Evolutionary conservation across 2,329 filamentous ascomycete genomes (phyloP).

Genomic region (Fonsecaea monophora): DNA sequence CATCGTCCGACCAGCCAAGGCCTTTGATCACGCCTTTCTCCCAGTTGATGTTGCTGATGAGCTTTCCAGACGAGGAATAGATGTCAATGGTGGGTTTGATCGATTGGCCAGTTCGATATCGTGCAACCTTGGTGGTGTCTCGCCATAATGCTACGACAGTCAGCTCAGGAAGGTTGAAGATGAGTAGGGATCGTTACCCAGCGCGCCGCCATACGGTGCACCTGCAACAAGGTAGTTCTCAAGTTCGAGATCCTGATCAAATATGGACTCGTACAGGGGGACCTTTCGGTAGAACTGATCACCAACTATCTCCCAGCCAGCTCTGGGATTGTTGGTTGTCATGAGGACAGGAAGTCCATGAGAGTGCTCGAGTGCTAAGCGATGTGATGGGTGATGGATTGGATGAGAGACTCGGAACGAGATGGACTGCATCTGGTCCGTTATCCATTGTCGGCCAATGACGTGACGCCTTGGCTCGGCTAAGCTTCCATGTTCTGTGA

Average conservation of each 20-base stretch:
- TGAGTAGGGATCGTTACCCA: conserved; percentile 67
- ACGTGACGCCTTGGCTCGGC: background rate
- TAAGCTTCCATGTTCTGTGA: background rate
- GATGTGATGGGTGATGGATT: background rate
- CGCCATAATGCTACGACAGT: conserved; percentile 76
- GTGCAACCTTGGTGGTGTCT: conserved; percentile 82
- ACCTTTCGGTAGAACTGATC: conserved; percentile 95
- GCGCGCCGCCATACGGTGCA: conserved; percentile 89
- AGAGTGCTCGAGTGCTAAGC: background rate
- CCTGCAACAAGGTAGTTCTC: conserved; percentile 92
- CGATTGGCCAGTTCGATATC: conserved; percentile 73
- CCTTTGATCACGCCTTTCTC: conserved; percentile 87
- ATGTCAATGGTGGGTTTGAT: conserved; percentile 88
- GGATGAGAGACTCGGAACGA: background rate
- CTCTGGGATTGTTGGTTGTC: conserved; percentile 69
- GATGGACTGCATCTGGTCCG: background rate
- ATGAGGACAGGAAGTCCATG: conserved; percentile 42
- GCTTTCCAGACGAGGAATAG: conserved; percentile 90
- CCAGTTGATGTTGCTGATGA: conserved; percentile 85
- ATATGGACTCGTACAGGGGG: conserved; percentile 89
- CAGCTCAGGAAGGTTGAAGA: conserved; percentile 10
- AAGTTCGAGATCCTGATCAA: conserved; percentile 90
- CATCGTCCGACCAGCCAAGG: conserved; percentile 95
- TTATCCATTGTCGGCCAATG: background rate
- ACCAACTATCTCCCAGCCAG: conserved; percentile 93